Base-by-base conservation (phyloP, 257 asterid species). In the Scutellaria barbata region DNA sequence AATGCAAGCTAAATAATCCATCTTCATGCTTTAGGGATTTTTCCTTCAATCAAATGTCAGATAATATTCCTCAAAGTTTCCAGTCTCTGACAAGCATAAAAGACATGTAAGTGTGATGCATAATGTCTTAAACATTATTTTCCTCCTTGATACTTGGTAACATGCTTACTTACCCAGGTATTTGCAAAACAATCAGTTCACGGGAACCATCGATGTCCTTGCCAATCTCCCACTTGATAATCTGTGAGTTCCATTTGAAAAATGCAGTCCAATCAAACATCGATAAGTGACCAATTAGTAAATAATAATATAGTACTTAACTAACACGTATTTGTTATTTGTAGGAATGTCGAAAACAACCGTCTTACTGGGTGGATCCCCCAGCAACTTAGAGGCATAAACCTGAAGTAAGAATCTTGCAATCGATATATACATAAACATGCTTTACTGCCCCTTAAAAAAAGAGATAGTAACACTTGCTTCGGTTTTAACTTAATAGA, bases 331-430 rank as follows among this genome's bases (percentile, higher is more conserved):
- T 25, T 35, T 18, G 63, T 30, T 48, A 11, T 56, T 54, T 59
- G 51, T 60, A 94, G 99, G 82, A 84, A 94, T 76, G 88, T 94
- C 9, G 98, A 91, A 68, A 94, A 94, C 79, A 94, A 94, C 78
- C 96, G 63, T 71, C 88, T 94, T 79, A 89, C 77, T 48, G 99
- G 99, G 62, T 89, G 96, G 98, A 68, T 94, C 45, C 99, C 98
- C 0, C 69, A 63, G 35, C 95, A 82, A 73, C 79, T 94, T 84
- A 87, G 71, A 79, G 81, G 88, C 89, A 91, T 91, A 86, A 79
- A 86, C 80, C 77, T 74, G 46, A 74, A 71, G 96, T 88, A 83
- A 85, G 95, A 73, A 75, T 66, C 55, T 65, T 8, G 43, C 41
- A n/a, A 20, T 12, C 3, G 47, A 5, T 60, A n/a, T 54, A 37